Percentiles rank a stretch among this genome's conserved stretches.
Conservation (phyloP, 2,329 filamentous ascomycete species). For the Cladophialophora psammophila region DNA sequence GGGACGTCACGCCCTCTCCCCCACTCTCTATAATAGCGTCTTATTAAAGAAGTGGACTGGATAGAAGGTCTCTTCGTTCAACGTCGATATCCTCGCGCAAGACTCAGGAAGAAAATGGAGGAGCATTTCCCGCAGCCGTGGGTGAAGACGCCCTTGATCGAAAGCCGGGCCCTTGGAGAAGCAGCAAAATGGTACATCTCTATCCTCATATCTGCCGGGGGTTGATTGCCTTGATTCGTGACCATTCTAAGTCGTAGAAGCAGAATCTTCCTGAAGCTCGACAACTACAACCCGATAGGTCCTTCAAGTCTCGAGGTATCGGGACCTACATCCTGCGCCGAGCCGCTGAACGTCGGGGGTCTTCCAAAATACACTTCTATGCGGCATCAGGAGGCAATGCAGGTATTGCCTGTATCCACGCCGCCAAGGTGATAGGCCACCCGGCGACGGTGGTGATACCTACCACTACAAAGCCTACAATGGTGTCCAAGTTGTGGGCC, state of each 20-base stretch:
- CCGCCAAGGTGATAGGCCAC: constrained; percentile 69
- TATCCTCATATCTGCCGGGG: too few species aligned
- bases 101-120: neutral
- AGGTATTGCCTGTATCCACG: constrained; percentile 79
- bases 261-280: constrained; percentile 84
- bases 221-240: neutral
- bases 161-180: constrained; percentile 26
- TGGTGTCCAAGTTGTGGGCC: constrained; percentile 74
- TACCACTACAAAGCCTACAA: constrained; percentile 67
- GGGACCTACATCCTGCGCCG: constrained; percentile 46
- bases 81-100: neutral
- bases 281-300: constrained; percentile 83
- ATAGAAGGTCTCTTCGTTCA: too few species aligned
- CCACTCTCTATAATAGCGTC: too few species aligned
- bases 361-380: constrained; percentile 73
- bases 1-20: too few species aligned
- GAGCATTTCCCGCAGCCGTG: constrained; percentile 17
- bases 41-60: too few species aligned
- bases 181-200: constrained; percentile 27
- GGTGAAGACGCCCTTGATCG: constrained; percentile 29
- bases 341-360: neutral
- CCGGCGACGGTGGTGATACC: constrained; percentile 80
- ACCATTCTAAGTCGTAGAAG: constrained; percentile 44
- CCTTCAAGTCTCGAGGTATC: constrained; percentile 73
- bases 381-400: constrained; percentile 83